These are phyloP conservation scores for Heterobasidion irregulare DNA, from an alignment of 1,284 basidiomycete species.

Conservation along the genomic window DNA sequence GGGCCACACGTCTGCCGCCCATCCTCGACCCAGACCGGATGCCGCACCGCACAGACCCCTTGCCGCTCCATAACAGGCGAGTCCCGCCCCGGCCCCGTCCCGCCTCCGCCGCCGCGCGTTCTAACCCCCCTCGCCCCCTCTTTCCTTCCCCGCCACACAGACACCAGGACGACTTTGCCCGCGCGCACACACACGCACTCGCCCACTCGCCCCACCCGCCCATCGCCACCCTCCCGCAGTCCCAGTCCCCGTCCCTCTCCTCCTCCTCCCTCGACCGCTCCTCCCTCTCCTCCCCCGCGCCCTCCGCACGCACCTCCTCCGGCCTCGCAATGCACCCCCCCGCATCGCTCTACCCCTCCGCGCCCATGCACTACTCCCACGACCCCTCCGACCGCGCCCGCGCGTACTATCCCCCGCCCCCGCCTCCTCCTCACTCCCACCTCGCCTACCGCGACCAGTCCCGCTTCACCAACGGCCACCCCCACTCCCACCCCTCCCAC, in stretches of 20 bases:
- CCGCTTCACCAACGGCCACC: slow-evolving; percentile 15
- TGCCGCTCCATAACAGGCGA: slow-evolving; percentile 32
- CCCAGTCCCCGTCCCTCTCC: slow-evolving; percentile 57
- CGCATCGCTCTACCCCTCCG: slow-evolving; percentile 19
- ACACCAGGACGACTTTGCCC: slow-evolving; percentile 30
- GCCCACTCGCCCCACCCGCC: slow-evolving; percentile 44
- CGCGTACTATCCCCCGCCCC: slow-evolving; percentile 10
- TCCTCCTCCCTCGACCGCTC: slow-evolving; percentile 50
- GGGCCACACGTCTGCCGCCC: slow-evolving; percentile 1
- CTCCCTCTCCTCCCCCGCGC: slow-evolving; percentile 44
- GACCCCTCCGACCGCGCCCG: slow-evolving; percentile 5
- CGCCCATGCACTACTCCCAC: slow-evolving; percentile 10
- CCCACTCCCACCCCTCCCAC: slow-evolving; percentile 22
- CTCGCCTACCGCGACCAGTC: slow-evolving; percentile 1
- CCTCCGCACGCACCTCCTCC: slow-evolving; percentile 13
- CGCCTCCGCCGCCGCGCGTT: slow-evolving; percentile 8
- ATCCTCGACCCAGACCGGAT: slow-evolving; percentile 20
- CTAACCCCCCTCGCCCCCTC: slow-evolving; percentile 8
- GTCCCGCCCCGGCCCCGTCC: too few species aligned
- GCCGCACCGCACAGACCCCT: slow-evolving; percentile 38
- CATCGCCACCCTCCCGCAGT: slow-evolving; percentile 48
- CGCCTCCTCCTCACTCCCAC: slow-evolving; percentile 1
- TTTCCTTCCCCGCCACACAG: slow-evolving; percentile 16
- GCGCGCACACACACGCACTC: slow-evolving; percentile 27
- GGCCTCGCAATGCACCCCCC: slow-evolving; percentile 15